Conservation (phyloP, 345 rosid genomes). For the Ricinus communis region DNA sequence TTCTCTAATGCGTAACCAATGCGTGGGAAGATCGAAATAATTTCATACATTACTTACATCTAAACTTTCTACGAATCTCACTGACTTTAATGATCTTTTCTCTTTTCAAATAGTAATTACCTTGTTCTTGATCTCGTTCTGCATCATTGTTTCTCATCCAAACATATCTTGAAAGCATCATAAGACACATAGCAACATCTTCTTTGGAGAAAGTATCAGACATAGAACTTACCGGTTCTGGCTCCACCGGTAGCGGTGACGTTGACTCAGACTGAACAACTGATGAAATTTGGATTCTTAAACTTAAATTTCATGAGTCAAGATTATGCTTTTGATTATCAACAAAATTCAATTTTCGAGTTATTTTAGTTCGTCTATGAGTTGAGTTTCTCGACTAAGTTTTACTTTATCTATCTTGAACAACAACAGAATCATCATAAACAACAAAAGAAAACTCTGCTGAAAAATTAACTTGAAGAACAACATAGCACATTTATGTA, state of each 20-base stretch:
- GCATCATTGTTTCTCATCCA: slow-evolving; percentile 14
- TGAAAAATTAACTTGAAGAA: too few relatives aligned
- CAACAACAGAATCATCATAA: slow-evolving; percentile 18
- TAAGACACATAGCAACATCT: slow-evolving; percentile 30
- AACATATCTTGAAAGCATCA: slow-evolving; percentile 34
- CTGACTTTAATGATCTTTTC: slow-evolving; percentile 17
- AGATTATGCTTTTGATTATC: slow-evolving; percentile 10
- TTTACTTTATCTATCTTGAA: slow-evolving; percentile 35
- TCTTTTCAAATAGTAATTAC: too few relatives aligned
- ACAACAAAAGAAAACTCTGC: slow-evolving; percentile 32
- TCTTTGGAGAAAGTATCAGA: slow-evolving; percentile 34
- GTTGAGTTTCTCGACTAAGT: slow-evolving; percentile 36
- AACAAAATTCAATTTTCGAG: slow-evolving; percentile 19
- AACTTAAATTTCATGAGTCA: slow-evolving; percentile 9
- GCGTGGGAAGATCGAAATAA: slow-evolving; percentile 31
- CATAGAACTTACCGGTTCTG: slow-evolving; percentile 33
- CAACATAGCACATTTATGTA: too few relatives aligned
- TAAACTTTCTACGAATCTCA: slow-evolving; percentile 23
- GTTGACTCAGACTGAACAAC: neutral
- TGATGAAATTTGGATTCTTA: slow-evolving; percentile 1
- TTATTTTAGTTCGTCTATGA: slow-evolving; percentile 29
- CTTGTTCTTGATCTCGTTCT: neutral
- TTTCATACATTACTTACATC: slow-evolving; percentile 30
- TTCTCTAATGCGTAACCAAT: slow-evolving; percentile 22
- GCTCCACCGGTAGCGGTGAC: slow-evolving; percentile 1